These are phyloP conservation scores for Chaetoceros tenuissimus DNA, from an alignment of 108 stramenopile species.

Conservation along the genomic window DNA sequence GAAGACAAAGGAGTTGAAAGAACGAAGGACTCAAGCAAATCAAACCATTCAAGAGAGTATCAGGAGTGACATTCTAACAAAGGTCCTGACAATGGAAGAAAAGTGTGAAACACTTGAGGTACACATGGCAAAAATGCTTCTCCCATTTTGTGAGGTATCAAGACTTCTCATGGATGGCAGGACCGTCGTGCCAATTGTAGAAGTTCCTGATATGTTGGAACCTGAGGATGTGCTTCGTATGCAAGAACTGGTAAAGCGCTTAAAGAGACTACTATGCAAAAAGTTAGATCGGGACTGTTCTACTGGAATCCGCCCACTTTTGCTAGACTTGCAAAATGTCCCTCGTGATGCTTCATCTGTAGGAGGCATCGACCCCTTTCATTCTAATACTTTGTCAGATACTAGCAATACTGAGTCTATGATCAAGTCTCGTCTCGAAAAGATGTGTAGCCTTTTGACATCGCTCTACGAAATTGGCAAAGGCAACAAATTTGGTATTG, in stretches of 20 bases:
- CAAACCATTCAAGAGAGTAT: background rate
- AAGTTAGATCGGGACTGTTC: conserved; percentile 57
- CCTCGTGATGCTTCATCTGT: conserved; percentile 42
- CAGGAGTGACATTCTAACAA: conserved; percentile 29
- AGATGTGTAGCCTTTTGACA: conserved; percentile 1
- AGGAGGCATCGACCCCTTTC: background rate
- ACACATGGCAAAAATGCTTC: conserved; percentile 56
- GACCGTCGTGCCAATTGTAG: conserved; percentile 24
- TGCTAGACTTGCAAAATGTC: conserved; percentile 72
- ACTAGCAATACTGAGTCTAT: background rate
- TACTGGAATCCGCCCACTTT: conserved; percentile 74
- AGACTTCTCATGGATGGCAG: conserved; percentile 48
- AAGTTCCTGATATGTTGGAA: conserved; percentile 40
- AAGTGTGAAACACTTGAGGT: conserved; percentile 58
- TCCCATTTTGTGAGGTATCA: conserved; percentile 71
- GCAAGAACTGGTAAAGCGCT: conserved; percentile 58
- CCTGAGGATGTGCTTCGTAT: conserved; percentile 30
- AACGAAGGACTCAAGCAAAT: conserved; percentile 4
- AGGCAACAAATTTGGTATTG: conserved; percentile 8
- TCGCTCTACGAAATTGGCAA: background rate
- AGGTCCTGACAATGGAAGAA: conserved; percentile 62
- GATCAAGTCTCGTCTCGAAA: conserved; percentile 8
- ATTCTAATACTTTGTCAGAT: background rate
- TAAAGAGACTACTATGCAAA: conserved; percentile 58
- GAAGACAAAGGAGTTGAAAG: conserved; percentile 7